phyloP scores from a whole-genome alignment of 2,329 filamentous ascomycete species.

The Magnaporthiopsis rhizophila region DNA sequence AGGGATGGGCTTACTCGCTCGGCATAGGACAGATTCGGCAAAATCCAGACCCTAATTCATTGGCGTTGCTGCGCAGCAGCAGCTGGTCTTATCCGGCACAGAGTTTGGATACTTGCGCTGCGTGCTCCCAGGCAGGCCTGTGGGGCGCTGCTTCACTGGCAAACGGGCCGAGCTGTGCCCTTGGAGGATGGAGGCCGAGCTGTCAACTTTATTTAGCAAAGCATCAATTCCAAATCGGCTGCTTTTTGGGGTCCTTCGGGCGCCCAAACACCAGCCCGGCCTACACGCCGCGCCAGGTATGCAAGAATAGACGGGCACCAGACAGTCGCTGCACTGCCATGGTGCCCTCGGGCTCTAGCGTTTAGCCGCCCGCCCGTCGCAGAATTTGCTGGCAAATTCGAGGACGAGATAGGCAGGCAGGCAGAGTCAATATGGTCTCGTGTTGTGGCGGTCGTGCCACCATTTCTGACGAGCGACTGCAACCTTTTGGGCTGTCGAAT shows the following conservation, averaged over 20 bases:
- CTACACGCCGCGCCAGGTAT: not conserved
- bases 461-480: conserved; percentile 2
- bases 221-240: not conserved
- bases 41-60: not conserved
- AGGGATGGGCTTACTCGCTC: not conserved
- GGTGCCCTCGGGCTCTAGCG: not conserved
- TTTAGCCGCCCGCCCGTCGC: not conserved
- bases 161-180: not conserved
- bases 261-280: not conserved
- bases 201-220: not conserved
- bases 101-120: not conserved
- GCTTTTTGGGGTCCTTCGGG: not conserved
- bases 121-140: not conserved
- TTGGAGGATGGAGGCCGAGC: not conserved
- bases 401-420: not conserved
- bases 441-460: conserved; percentile 2
- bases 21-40: not conserved
- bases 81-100: not conserved
- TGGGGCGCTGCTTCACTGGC: not conserved
- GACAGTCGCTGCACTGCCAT: not conserved
- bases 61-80: not conserved
- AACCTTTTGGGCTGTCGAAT: conserved; percentile 3
- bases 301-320: not conserved
- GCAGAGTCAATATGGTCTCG: not conserved
- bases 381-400: not conserved